These are phyloP conservation scores for Dentipellis fragilis DNA, from an alignment of 768 basidiomycete genomes.

Conservation along the genomic window DNA sequence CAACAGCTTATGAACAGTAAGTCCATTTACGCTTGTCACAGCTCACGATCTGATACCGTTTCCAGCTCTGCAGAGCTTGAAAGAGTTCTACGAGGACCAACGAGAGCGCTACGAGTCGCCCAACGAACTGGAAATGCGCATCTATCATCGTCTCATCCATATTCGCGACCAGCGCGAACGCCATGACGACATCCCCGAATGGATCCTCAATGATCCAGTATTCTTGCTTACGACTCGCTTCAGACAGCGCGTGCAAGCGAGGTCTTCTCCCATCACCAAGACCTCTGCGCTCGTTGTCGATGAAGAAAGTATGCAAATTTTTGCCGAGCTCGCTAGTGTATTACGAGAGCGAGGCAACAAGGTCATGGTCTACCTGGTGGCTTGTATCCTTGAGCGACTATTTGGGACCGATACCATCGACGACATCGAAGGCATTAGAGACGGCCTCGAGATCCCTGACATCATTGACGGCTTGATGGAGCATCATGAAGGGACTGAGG, in stretches of 20 bases:
- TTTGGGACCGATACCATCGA: conserved; percentile 78
- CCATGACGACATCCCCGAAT: conserved; percentile 58
- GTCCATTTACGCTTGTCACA: conserved; percentile 20
- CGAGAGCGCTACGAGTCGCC: conserved; percentile 54
- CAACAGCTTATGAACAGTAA: conserved; percentile 88
- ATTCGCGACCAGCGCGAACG: conserved; percentile 78
- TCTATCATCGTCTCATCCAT: conserved; percentile 89
- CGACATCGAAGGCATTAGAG: conserved; percentile 58
- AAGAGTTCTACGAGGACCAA: conserved; percentile 89
- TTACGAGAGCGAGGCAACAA: conserved; percentile 56
- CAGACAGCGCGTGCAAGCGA: conserved; percentile 68
- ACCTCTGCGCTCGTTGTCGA: conserved; percentile 56
- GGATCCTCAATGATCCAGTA: conserved; percentile 61
- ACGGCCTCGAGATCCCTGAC: conserved; percentile 43
- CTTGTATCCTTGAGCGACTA: conserved; percentile 79
- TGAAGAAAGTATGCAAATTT: conserved; percentile 55
- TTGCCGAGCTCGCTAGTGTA: conserved; percentile 48
- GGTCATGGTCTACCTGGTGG: conserved; percentile 79
- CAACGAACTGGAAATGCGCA: conserved; percentile 90
- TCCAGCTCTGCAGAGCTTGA: conserved; percentile 84
- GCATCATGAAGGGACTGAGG: conserved; percentile 13
- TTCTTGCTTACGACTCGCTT: conserved; percentile 79
- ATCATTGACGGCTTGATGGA: conserved; percentile 54
- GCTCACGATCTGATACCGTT: neutral
- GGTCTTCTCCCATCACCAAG: conserved; percentile 67